Conservation (phyloP, 1,139 yeast genomes). For the Scheffersomyces insectosa region DNA sequence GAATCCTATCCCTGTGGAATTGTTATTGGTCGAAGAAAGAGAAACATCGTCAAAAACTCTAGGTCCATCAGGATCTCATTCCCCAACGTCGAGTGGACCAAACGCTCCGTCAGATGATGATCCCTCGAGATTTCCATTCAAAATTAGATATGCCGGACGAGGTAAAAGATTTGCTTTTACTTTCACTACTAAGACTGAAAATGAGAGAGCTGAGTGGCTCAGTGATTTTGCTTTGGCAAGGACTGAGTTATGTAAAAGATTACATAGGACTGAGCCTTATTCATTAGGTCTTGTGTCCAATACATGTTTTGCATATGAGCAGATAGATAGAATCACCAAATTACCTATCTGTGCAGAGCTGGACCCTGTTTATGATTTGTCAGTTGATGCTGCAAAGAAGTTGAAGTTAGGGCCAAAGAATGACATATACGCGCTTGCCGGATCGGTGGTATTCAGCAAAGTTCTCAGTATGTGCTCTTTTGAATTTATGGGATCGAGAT, state of each 20-base stretch:
- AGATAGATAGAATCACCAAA: slow-evolving; percentile 50
- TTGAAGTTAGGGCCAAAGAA: slow-evolving; percentile 16
- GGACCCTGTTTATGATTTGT: slow-evolving; percentile 60
- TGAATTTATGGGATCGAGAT: slow-evolving; percentile 24
- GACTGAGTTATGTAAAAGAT: slow-evolving; percentile 47
- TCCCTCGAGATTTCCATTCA: slow-evolving; percentile 39
- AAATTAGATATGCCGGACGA: slow-evolving; percentile 46
- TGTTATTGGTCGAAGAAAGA: slow-evolving; percentile 53
- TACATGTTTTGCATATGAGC: slow-evolving; percentile 66
- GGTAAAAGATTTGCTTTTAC: slow-evolving; percentile 50
- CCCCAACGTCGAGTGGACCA: slow-evolving; percentile 10
- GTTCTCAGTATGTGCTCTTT: slow-evolving; percentile 31
- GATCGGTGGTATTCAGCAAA: slow-evolving; percentile 17
- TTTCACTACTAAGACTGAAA: slow-evolving; percentile 53
- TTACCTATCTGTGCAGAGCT: slow-evolving; percentile 63
- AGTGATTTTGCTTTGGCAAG: slow-evolving; percentile 56
- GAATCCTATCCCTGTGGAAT: slow-evolving; percentile 62
- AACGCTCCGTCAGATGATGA: slow-evolving; percentile 46
- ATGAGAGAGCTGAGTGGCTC: slow-evolving; percentile 65
- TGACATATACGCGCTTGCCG: background rate
- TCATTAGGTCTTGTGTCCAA: slow-evolving; percentile 54
- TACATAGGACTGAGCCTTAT: slow-evolving; percentile 55
- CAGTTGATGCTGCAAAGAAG: slow-evolving; percentile 23
- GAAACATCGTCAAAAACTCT: slow-evolving; percentile 14
- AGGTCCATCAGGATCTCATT: background rate